Base-by-base conservation (phyloP, 371 early-diverging fungal species). In the Apophysomyces variabilis region DNA sequence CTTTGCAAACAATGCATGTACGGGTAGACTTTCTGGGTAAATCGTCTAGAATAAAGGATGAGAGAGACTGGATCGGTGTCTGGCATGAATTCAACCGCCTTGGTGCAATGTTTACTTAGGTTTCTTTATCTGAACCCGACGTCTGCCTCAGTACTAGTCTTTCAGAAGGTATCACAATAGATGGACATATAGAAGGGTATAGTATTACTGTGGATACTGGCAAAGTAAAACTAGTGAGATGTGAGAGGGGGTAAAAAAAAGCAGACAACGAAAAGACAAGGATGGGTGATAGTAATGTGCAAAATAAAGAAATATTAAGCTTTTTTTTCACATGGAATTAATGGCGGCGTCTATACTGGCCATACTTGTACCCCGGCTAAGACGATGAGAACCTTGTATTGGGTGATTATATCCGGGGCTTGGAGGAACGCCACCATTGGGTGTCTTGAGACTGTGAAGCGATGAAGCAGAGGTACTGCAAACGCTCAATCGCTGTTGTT, bases 401-500 rank as follows among this genome's bases (percentile, higher is more conserved):
- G 21, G 54, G 9, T 50, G 54, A 7, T 16, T 50, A 26, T 50
- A 50, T 4, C 16, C 69, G 6, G 69, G 69, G 45, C 73, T 73
- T 21, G 73, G 65, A 21, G 73, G 67, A 39, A 66, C 37, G 54
- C 66, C 45, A 41, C 64, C 62, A 1, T 61, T 64, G 13, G 61
- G 62, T 14, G 74, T 68, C 59, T 65, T 67, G 5, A 68, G 58
- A 38, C 70, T 74, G 26, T 70, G 70, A 57, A 66, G 61, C 14
- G 73, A 73, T 14, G 69, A 66, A 5, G 69, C 60, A 21, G 69
- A 66, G 8, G 64, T 75, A 21, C 66, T 71, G 12, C 67, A 62
- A 12, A 67, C 70, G 26, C 74, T 74, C 2, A 74, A 44, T 37
- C 67, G 32, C 32, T 26, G 66, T 62, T 71, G 76, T 37, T 76